phyloP scores from a whole-genome alignment of 495 filamentous ascomycete species.

The Talaromyces ruber region DNA sequence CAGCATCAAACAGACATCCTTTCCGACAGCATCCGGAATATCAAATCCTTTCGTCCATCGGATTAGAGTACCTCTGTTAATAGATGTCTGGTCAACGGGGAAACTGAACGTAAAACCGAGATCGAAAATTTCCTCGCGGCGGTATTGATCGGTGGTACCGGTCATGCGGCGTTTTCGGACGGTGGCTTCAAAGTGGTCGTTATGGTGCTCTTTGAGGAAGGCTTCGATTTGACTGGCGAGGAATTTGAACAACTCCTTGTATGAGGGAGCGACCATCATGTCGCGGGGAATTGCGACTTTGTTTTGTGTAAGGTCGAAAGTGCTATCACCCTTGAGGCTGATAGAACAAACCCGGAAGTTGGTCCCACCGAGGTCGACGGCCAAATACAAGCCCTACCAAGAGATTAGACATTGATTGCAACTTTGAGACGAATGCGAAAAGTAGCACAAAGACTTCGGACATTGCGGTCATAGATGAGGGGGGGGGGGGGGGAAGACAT shows the following conservation, averaged over 20 bases:
- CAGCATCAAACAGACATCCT: conserved; percentile 87
- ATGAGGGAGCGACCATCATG: conserved; percentile 81
- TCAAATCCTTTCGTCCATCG: conserved; percentile 99
- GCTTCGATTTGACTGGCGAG: conserved; percentile 82
- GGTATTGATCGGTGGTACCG: conserved; percentile 42
- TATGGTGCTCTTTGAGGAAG: conserved; percentile 82
- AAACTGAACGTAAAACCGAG: conserved; percentile 98
- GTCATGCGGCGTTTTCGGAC: conserved; percentile 48
- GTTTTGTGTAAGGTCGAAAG: conserved; percentile 81
- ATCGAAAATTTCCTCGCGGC: conserved; percentile 69
- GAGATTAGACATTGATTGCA: neutral
- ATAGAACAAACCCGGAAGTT: conserved; percentile 98
- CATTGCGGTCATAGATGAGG: neutral
- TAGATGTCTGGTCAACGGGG: conserved; percentile 85
- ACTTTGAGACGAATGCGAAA: conserved; percentile 1
- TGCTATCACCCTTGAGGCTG: conserved; percentile 81
- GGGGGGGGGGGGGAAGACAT: conserved; percentile 3
- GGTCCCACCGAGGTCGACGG: conserved; percentile 92
- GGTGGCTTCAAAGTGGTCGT: conserved; percentile 75
- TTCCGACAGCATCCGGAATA: conserved; percentile 82
- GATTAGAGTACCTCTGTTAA: conserved; percentile 87
- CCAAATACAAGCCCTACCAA: conserved; percentile 79
- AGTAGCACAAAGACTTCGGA: neutral
- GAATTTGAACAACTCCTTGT: conserved; percentile 86
- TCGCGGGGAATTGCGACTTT: conserved; percentile 87